These are phyloP conservation scores for Jackrogersella multiformis DNA, from an alignment of 495 filamentous ascomycete genomes.

Conservation along the genomic window DNA sequence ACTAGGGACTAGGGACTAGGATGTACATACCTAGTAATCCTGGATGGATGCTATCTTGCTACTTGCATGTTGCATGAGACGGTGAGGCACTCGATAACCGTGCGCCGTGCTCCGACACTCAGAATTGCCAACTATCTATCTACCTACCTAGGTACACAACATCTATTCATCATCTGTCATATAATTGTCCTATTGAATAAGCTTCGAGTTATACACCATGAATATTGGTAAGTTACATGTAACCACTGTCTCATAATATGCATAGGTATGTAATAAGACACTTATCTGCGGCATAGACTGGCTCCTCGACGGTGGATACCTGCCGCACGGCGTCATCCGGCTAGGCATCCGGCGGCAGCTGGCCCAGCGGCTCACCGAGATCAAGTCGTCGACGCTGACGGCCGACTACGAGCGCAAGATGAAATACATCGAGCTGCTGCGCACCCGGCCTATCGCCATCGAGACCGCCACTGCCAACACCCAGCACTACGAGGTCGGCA, in stretches of 20 bases:
- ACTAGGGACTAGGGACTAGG: background rate
- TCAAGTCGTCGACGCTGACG: slow-evolving; percentile 56
- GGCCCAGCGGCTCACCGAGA: slow-evolving; percentile 58
- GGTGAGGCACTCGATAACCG: slow-evolving; percentile 11
- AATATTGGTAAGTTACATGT: slow-evolving; percentile 25
- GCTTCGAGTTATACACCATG: slow-evolving; percentile 8
- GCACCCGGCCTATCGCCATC: slow-evolving; percentile 67
- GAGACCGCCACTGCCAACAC: slow-evolving; percentile 68
- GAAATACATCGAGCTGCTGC: slow-evolving; percentile 61
- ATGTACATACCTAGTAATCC: background rate
- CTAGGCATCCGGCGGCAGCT: slow-evolving; percentile 66
- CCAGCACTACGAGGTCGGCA: slow-evolving; percentile 75
- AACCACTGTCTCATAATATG: background rate
- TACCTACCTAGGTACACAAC: too few relatives aligned
- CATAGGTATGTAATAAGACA: background rate
- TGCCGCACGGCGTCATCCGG: slow-evolving; percentile 67
- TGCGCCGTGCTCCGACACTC: background rate
- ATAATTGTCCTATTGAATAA: background rate
- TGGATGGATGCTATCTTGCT: slow-evolving; percentile 2
- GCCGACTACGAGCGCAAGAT: slow-evolving; percentile 63
- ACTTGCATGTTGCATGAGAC: slow-evolving; percentile 32
- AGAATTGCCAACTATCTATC: slow-evolving; percentile 14
- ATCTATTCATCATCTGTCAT: background rate
- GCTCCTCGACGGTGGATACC: slow-evolving; percentile 66
- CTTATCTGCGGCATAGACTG: slow-evolving; percentile 47